Evolutionary conservation across 2,329 filamentous ascomycete genomes (phyloP).

Genomic region (Aspergillus sp.): DNA sequence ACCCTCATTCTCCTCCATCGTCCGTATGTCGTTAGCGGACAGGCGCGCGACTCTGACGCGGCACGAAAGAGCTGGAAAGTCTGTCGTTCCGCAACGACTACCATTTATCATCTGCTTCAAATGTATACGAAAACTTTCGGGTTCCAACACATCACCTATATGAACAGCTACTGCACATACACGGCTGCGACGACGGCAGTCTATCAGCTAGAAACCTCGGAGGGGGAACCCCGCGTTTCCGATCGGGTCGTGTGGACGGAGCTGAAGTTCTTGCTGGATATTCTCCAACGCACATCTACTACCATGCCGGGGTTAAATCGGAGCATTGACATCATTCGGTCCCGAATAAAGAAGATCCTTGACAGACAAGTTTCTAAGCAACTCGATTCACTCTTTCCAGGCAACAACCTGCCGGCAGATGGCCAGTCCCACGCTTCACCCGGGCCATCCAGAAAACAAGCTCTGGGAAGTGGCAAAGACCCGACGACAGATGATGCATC

Average conservation of each 20-base stretch:
- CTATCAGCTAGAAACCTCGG: background rate
- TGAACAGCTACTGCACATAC: background rate
- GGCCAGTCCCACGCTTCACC: background rate
- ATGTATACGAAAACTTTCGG: background rate
- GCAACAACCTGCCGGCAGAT: background rate
- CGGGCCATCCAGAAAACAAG: background rate
- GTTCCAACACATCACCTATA: background rate
- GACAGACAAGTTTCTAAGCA: background rate
- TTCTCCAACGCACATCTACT: background rate
- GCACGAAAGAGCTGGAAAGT: background rate
- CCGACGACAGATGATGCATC: background rate
- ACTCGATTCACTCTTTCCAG: background rate
- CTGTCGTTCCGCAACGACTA: background rate
- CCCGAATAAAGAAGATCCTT: background rate
- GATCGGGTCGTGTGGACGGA: background rate
- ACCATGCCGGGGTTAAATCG: background rate
- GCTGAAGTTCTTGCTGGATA: background rate
- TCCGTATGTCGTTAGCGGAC: conserved; percentile 22
- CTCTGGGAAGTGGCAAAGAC: background rate
- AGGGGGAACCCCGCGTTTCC: background rate
- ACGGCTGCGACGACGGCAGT: background rate
- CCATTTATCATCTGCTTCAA: background rate
- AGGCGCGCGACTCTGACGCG: background rate
- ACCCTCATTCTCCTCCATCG: conserved; percentile 52
- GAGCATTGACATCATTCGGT: background rate